Evolutionary conservation across 208 protist genomes (phyloP).

Genomic region (Trypanosoma grayi): DNA sequence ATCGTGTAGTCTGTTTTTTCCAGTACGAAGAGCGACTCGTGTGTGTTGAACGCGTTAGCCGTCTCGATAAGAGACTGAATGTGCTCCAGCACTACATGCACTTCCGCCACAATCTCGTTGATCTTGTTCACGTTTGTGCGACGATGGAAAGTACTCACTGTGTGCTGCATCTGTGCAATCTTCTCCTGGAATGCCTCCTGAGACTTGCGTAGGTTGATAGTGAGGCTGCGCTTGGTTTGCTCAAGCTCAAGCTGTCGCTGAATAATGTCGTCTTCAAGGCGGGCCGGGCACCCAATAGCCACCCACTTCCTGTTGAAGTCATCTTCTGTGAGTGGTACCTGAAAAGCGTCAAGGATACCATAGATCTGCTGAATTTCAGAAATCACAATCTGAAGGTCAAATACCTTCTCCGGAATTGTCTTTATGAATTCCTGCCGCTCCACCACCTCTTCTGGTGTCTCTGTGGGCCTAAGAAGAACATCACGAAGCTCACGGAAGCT

Average conservation of each 20-base stretch:
- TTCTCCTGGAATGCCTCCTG: constrained; percentile 87
- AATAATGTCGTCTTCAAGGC: constrained; percentile 89
- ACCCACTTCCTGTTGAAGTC: constrained; percentile 94
- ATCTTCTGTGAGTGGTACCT: constrained; percentile 82
- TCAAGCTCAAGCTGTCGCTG: constrained; percentile 90
- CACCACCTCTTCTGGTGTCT: constrained; percentile 89
- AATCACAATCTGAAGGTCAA: constrained; percentile 77
- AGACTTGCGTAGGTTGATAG: constrained; percentile 76
- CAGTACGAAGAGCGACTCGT: constrained; percentile 94
- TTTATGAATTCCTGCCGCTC: constrained; percentile 90
- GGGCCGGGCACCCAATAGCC: constrained; percentile 87
- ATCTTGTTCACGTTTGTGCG: constrained; percentile 83
- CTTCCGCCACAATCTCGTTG: constrained; percentile 90
- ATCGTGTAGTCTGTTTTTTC: constrained; percentile 92
- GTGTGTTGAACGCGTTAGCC: constrained; percentile 92
- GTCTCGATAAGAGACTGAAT: constrained; percentile 84
- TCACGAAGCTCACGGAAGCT: constrained; percentile 70
- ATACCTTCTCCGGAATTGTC: constrained; percentile 82
- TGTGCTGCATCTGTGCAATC: constrained; percentile 62
- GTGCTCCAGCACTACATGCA: constrained; percentile 77
- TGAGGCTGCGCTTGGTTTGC: constrained; percentile 86
- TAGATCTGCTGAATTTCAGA: constrained; percentile 76
- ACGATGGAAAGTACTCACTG: constrained; percentile 85
- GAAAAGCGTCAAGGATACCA: constrained; percentile 91
- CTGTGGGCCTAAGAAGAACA: constrained; percentile 58